Percentiles rank a stretch among this genome's conserved stretches.
Conservation (phyloP, 176 grass and related monocot species). For the Zizania latifolia region DNA sequence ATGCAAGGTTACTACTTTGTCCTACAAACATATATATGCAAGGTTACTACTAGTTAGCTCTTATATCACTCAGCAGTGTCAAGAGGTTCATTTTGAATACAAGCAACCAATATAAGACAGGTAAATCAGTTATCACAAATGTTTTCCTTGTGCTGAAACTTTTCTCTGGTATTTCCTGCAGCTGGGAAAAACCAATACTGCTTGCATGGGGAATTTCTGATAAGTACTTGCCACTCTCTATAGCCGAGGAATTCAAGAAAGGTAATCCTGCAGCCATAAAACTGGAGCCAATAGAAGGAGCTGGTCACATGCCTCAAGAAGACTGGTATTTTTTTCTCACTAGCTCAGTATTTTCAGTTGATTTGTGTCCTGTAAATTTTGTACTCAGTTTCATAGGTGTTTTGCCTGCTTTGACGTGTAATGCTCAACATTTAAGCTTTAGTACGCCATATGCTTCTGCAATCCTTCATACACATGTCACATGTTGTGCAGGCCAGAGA, state of each 20-base stretch:
- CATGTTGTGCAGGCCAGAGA: slow-evolving; percentile 72
- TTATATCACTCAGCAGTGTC: neutral
- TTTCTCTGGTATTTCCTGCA: slow-evolving; percentile 20
- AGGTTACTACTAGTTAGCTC: neutral
- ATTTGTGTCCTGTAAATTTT: neutral
- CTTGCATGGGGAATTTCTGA: slow-evolving; percentile 85
- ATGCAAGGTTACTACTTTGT: neutral
- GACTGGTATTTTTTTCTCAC: slow-evolving; percentile 58
- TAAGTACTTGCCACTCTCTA: slow-evolving; percentile 64
- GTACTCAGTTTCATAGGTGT: neutral
- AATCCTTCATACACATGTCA: neutral
- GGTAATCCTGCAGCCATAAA: slow-evolving; percentile 57
- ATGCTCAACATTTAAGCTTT: neutral
- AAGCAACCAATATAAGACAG: neutral
- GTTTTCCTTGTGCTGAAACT: neutral
- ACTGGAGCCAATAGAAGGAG: slow-evolving; percentile 73
- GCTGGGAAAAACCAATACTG: slow-evolving; percentile 81
- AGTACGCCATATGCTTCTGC: neutral
- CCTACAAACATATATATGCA: neutral
- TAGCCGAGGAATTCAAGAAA: slow-evolving; percentile 81
- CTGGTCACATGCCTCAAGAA: slow-evolving; percentile 93
- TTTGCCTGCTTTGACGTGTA: neutral
- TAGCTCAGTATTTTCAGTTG: neutral
- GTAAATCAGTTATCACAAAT: neutral
- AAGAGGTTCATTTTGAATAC: slow-evolving; percentile 14